Base-by-base conservation (phyloP, 192 early-diverging fungal genomes). In the Linnemannia schmuckeri region DNA sequence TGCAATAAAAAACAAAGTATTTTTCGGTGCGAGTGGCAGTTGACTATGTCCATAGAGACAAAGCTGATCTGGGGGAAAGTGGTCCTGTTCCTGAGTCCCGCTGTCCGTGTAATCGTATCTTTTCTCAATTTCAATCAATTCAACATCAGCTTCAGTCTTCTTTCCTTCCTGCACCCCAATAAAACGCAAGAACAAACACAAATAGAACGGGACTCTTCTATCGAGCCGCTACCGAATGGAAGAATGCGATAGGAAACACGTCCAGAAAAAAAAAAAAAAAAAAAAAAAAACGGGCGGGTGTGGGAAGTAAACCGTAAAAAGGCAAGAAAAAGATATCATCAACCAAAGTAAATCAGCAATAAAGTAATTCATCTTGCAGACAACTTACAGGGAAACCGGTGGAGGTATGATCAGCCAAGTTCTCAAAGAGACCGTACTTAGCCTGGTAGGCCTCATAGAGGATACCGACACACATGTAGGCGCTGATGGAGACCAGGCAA, bases 391-490 rank as follows among this genome's bases (percentile, higher is more conserved):
- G 86, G 61, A 85, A 88, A 24, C 93, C 93, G 41, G 76, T 74
- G 74, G 84, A 71, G 35, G 88, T 78, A 66, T 89, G 85, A 77
- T 93, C 91, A 18, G 87, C 92, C 47, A 87, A 17, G 82, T 93
- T 94, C 71, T 89, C 90, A 75, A 91, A 93, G 37, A 93, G 78
- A 13, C 46, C 38, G 73, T 93, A 93, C 24, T 87, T 88, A 55
- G 76, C 73, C 68, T 74, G 66, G 75, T 87, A 84, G 38, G 92
- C 92, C 74, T 92, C 90, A n/a, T 30, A 80, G n/a, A 89, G 74
- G 69, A 93, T 74, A 9, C 84, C 88, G 22, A 73, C 42, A 41
- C 90, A 91, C 93, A 93, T 94, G 88, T 94, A 94, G 1, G 85
- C 83, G 74, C 89, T 90, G 76, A 94, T 83, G 17, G 89, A 72